Conservation (phyloP, 768 basidiomycete species). For the Trametes elegans region DNA sequence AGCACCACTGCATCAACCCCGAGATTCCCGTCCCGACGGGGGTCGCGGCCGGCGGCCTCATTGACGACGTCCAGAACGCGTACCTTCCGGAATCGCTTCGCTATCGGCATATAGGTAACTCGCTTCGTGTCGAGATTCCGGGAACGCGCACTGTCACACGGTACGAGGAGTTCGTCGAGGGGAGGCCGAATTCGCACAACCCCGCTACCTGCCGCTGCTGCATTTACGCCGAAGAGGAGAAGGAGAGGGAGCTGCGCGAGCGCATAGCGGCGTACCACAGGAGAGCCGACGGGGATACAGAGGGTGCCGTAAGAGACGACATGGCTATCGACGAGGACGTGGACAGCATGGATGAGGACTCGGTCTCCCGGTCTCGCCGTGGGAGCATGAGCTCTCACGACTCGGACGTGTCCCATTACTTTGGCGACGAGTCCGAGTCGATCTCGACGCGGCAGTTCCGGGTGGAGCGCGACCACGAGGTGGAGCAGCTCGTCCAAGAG, state of each 20-base stretch:
- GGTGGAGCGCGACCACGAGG: slow-evolving; percentile 24
- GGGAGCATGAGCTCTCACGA: slow-evolving; percentile 5
- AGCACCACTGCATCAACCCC: slow-evolving; percentile 50
- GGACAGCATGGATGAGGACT: background rate
- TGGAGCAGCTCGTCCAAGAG: slow-evolving; percentile 29
- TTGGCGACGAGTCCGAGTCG: slow-evolving; percentile 6
- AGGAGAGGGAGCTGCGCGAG: slow-evolving; percentile 7
- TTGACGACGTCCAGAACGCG: slow-evolving; percentile 41
- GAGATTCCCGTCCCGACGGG: slow-evolving; percentile 30
- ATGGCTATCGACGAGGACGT: background rate
- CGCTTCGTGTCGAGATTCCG: slow-evolving; percentile 12
- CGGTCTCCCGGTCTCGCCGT: background rate
- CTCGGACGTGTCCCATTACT: slow-evolving; percentile 19
- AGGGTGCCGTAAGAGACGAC: slow-evolving; percentile 19
- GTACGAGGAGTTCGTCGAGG: slow-evolving; percentile 44
- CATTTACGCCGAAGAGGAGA: slow-evolving; percentile 3
- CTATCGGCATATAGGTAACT: slow-evolving; percentile 5
- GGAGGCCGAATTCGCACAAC: slow-evolving; percentile 42
- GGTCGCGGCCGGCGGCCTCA: slow-evolving; percentile 20
- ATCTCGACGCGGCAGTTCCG: background rate
- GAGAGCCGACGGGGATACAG: slow-evolving; percentile 23
- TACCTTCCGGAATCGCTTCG: slow-evolving; percentile 34
- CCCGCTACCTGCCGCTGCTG: slow-evolving; percentile 35
- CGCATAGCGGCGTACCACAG: slow-evolving; percentile 6
- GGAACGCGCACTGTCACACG: slow-evolving; percentile 10